These are phyloP conservation scores for Curvularia lunata DNA, from an alignment of 2,329 filamentous ascomycete genomes.

Conservation along the genomic window DNA sequence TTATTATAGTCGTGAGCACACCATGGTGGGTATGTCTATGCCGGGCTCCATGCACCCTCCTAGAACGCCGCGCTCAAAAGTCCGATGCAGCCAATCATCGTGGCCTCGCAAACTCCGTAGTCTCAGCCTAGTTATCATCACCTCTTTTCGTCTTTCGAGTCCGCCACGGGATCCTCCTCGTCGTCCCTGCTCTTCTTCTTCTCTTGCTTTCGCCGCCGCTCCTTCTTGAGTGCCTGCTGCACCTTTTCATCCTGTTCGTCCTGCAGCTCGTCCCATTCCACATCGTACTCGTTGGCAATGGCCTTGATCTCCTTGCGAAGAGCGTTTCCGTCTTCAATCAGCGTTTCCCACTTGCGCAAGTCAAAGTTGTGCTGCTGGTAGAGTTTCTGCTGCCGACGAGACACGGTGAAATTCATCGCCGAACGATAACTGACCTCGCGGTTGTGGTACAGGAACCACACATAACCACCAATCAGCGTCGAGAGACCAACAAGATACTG, in stretches of 20 bases:
- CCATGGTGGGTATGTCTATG: constrained; percentile 1
- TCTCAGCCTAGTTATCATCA: not conserved
- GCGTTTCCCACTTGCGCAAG: constrained; percentile 73
- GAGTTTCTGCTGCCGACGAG: constrained; percentile 74
- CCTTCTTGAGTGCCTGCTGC: constrained; percentile 59
- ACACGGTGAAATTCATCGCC: constrained; percentile 86
- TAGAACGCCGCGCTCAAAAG: constrained; percentile 16
- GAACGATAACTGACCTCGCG: constrained; percentile 85
- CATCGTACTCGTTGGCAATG: constrained; percentile 85
- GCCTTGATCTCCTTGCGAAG: constrained; percentile 79
- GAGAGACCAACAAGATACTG: constrained; percentile 81
- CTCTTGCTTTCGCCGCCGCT: constrained; percentile 50
- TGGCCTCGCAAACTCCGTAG: not conserved
- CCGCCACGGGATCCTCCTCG: constrained; percentile 28
- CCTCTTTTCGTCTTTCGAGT: constrained; percentile 4
- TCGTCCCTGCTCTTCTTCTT: constrained; percentile 48
- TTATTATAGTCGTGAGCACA: not conserved
- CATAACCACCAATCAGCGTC: constrained; percentile 85
- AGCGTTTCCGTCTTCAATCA: constrained; percentile 80
- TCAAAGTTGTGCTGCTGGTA: constrained; percentile 81
- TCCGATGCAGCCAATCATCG: not conserved
- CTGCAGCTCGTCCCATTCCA: constrained; percentile 81
- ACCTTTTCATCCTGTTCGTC: constrained; percentile 73
- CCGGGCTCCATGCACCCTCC: not conserved
- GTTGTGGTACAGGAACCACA: constrained; percentile 95